phyloP scores from a whole-genome alignment of 2,329 filamentous ascomycete species.

The Periglandula ipomoeae region DNA sequence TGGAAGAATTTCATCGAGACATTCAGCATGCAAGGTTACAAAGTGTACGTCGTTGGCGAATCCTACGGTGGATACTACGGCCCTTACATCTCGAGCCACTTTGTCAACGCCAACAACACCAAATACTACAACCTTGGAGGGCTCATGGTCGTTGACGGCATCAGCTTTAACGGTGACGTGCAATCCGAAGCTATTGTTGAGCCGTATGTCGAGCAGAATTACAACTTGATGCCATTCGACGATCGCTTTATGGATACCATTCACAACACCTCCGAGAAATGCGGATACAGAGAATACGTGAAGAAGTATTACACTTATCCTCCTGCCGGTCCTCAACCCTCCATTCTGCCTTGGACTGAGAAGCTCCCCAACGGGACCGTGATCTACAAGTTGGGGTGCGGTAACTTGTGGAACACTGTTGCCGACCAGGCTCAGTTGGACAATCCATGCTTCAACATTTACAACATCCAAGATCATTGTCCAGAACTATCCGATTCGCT shows the following conservation, averaged over 20 bases:
- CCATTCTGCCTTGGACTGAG: slow-evolving; percentile 31
- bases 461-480: slow-evolving; percentile 64
- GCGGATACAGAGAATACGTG: slow-evolving; percentile 54
- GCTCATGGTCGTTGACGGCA: slow-evolving; percentile 65
- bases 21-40: slow-evolving; percentile 57
- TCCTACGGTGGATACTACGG: slow-evolving; percentile 61
- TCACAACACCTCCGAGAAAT: slow-evolving; percentile 41
- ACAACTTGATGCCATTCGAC: slow-evolving; percentile 54
- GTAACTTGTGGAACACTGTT: slow-evolving; percentile 46
- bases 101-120: slow-evolving; percentile 58
- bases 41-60: slow-evolving; percentile 65
- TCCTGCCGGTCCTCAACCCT: slow-evolving; percentile 50
- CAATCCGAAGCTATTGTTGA: slow-evolving; percentile 40
- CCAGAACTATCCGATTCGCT: slow-evolving; percentile 62
- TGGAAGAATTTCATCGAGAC: slow-evolving; percentile 69
- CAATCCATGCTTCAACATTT: slow-evolving; percentile 76
- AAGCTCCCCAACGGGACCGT: slow-evolving; percentile 20
- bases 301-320: slow-evolving; percentile 59
- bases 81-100: slow-evolving; percentile 63
- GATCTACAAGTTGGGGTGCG: slow-evolving; percentile 38
- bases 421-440: slow-evolving; percentile 40
- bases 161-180: slow-evolving; percentile 42
- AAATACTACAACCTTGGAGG: slow-evolving; percentile 59
- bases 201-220: slow-evolving; percentile 52
- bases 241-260: slow-evolving; percentile 45